A percentile compares a stretch with the other conserved stretches of the same genome.
Evolutionary conservation across 495 filamentous ascomycete genomes (phyloP).

Genomic region (Bacidia rubella): DNA sequence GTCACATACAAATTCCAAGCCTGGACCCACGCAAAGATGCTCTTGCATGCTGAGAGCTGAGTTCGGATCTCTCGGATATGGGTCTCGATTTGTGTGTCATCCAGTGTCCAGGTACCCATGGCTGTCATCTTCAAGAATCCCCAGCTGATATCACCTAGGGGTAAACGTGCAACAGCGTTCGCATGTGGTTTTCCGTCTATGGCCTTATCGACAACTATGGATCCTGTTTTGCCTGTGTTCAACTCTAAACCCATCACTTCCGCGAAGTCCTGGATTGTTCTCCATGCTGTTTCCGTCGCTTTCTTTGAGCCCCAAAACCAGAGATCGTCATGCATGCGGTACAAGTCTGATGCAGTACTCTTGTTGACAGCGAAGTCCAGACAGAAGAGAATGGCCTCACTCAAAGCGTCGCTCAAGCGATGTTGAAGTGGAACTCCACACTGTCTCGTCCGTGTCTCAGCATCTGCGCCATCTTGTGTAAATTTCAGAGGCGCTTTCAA

Average conservation of each 20-base stretch:
- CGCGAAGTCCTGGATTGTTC: slow-evolving; percentile 34
- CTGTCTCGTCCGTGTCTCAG: slow-evolving; percentile 30
- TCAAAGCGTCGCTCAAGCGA: slow-evolving; percentile 36
- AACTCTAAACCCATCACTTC: slow-evolving; percentile 36
- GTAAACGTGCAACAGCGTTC: slow-evolving; percentile 4
- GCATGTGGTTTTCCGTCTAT: slow-evolving; percentile 1
- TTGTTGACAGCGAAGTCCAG: slow-evolving; percentile 47
- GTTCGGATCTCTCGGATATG: slow-evolving; percentile 41
- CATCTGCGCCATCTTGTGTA: slow-evolving; percentile 28
- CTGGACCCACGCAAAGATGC: slow-evolving; percentile 45
- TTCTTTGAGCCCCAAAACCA: slow-evolving; percentile 44
- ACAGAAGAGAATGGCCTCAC: slow-evolving; percentile 43
- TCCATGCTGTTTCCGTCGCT: slow-evolving; percentile 35
- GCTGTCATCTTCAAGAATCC: slow-evolving; percentile 20
- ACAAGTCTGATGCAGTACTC: slow-evolving; percentile 28
- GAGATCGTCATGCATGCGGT: slow-evolving; percentile 45
- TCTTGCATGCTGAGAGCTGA: slow-evolving; percentile 35
- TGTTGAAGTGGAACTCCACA: slow-evolving; percentile 42
- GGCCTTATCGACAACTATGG: slow-evolving; percentile 27
- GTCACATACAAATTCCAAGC: slow-evolving; percentile 41
- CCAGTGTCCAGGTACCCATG: slow-evolving; percentile 36
- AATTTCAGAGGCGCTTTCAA: slow-evolving; percentile 43
- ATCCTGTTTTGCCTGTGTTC: slow-evolving; percentile 39
- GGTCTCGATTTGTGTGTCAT: slow-evolving; percentile 37
- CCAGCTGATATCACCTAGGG: slow-evolving; percentile 16